Percentiles rank a stretch among this genome's conserved stretches.
These are phyloP conservation scores for Magnusiomyces ingens DNA, from an alignment of 1,139 yeast genomes.

Conservation along the genomic window DNA sequence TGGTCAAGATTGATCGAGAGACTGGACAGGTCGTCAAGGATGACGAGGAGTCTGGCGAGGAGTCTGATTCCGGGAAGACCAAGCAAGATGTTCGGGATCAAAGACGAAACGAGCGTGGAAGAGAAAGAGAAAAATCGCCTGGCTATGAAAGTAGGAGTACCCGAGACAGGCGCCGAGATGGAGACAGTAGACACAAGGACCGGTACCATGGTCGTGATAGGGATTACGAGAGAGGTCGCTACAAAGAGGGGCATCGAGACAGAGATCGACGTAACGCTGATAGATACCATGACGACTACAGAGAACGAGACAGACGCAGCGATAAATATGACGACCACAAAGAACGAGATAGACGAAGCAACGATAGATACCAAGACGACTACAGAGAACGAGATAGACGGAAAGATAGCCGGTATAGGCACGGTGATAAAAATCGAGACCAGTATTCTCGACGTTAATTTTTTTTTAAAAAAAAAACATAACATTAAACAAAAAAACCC, in stretches of 20 bases:
- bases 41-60: background rate
- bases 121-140: background rate
- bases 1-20: conserved; percentile 29
- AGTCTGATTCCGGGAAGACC: conserved; percentile 5
- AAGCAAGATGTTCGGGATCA: background rate
- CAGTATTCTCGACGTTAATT: background rate
- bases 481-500: background rate
- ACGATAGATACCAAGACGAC: background rate
- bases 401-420: background rate
- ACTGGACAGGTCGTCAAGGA: conserved; percentile 28
- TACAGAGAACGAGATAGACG: background rate
- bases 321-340: background rate
- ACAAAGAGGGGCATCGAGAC: background rate
- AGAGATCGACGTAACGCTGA: background rate
- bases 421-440: background rate
- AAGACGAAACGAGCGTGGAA: background rate
- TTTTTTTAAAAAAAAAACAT: background rate
- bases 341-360: background rate
- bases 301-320: background rate
- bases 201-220: too few relatives aligned
- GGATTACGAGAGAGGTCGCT: background rate
- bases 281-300: background rate
- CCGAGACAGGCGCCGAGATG: background rate
- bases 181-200: too few relatives aligned
- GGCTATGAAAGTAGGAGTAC: background rate